Conservation (phyloP, 345 rosid genomes). For the Sisymbrium altissimum region DNA sequence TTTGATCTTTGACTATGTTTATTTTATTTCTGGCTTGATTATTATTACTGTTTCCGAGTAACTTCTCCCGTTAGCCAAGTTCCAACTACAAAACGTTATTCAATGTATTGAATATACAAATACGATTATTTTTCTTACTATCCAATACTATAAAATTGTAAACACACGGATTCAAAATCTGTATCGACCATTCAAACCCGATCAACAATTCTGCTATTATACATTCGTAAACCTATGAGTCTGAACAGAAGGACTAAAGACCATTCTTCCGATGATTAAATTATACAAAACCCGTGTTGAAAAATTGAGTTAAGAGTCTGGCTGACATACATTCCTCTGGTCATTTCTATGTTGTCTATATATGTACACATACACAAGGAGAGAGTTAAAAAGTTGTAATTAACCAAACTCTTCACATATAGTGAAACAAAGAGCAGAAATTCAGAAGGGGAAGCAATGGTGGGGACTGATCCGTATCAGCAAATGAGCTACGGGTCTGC, state of each 20-base stretch:
- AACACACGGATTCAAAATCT: background rate
- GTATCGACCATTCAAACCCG: background rate
- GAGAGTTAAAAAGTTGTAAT: background rate
- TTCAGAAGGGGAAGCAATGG: background rate
- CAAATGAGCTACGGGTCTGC: background rate
- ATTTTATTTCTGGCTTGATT: background rate
- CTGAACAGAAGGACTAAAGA: background rate
- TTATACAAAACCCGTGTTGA: background rate
- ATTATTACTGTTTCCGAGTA: background rate
- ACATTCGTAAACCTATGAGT: background rate
- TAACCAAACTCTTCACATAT: background rate
- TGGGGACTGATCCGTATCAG: slow-evolving; percentile 7
- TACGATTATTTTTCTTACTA: background rate
- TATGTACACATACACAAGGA: background rate
- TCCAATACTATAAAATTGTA: background rate
- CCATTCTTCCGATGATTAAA: background rate
- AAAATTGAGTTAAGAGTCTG: background rate
- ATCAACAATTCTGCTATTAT: background rate
- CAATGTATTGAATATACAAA: background rate
- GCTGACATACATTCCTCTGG: background rate
- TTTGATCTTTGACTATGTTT: background rate
- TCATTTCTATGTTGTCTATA: background rate
- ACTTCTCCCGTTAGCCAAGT: background rate
- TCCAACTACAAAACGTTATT: background rate
- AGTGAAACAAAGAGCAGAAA: background rate